Evolutionary conservation across 73 alveolate species (phyloP).

Genomic region (Paramecium sonneborni): DNA sequence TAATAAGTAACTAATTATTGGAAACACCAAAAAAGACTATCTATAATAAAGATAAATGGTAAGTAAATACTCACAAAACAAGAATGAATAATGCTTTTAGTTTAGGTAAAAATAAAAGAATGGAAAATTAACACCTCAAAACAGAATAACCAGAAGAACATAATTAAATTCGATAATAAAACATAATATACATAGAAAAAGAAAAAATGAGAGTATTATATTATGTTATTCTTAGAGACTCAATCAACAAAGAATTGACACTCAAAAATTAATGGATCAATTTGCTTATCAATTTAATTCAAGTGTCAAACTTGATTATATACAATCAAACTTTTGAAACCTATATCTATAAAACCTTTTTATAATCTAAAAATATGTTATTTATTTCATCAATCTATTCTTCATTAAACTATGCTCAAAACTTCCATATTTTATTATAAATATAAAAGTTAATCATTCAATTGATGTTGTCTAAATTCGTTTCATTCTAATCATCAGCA

Average conservation of each 20-base stretch:
- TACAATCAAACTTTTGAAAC: not conserved
- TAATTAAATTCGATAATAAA: not conserved
- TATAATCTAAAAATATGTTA: not conserved
- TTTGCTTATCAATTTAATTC: not conserved
- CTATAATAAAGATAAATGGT: not conserved
- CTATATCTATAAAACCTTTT: not conserved
- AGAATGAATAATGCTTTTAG: not conserved
- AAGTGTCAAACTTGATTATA: not conserved
- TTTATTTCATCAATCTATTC: not conserved
- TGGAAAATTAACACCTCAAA: not conserved
- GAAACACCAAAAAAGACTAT: not conserved
- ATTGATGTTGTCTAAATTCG: not conserved
- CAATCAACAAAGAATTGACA: not conserved
- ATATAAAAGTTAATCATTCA: not conserved
- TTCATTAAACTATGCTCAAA: not conserved
- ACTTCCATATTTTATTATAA: not conserved
- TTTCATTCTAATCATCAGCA: not conserved
- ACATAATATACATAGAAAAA: not conserved
- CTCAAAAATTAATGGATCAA: not conserved
- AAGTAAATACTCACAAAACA: not conserved
- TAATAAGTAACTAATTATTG: not conserved
- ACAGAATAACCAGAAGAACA: not conserved
- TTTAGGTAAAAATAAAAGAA: not conserved
- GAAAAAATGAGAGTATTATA: not conserved
- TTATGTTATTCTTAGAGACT: not conserved